Percentiles rank a stretch among this genome's conserved stretches.
These are phyloP conservation scores for Fusarium virguliforme DNA, from an alignment of 2,329 filamentous ascomycete genomes.

Conservation along the genomic window DNA sequence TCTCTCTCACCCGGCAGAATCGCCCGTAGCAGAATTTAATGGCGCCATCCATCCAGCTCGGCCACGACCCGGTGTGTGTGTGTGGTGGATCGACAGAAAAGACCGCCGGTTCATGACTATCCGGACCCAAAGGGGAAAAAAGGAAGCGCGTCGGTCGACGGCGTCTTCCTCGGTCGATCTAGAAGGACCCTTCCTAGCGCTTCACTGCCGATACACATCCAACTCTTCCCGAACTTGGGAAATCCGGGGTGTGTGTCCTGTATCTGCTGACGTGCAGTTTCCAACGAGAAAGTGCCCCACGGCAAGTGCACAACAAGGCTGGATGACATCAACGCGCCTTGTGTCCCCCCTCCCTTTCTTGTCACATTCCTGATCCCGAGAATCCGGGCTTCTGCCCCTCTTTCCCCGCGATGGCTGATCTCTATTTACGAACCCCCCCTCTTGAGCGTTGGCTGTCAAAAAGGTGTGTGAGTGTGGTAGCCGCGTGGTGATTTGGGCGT, in stretches of 20 bases:
- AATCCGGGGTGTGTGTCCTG: slow-evolving; percentile 17
- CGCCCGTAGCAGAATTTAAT: slow-evolving; percentile 4
- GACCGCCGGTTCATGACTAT: not conserved
- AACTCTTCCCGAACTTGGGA: not conserved
- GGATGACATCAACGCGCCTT: too few species aligned
- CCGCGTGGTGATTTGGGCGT: not conserved
- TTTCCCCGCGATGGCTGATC: slow-evolving; percentile 32
- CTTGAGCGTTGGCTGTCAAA: too few species aligned
- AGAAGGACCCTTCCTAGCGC: not conserved
- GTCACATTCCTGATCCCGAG: slow-evolving; percentile 30
- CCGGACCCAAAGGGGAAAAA: not conserved
- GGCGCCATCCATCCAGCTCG: slow-evolving; percentile 16
- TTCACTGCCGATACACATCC: not conserved
- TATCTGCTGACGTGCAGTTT: slow-evolving; percentile 18
- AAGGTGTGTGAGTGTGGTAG: not conserved
- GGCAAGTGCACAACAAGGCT: not conserved
- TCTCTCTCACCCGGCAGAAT: slow-evolving; percentile 13
- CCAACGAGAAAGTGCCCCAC: not conserved
- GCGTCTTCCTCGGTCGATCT: slow-evolving; percentile 4
- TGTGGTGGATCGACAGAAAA: slow-evolving; percentile 17
- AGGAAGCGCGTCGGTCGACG: too few species aligned
- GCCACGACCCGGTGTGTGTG: slow-evolving; percentile 12
- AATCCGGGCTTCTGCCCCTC: slow-evolving; percentile 37
- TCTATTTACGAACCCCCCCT: slow-evolving; percentile 1
- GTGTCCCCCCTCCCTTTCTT: too few species aligned